Conservation (phyloP, 768 basidiomycete species). For the Cyclocybe cylindracea region DNA sequence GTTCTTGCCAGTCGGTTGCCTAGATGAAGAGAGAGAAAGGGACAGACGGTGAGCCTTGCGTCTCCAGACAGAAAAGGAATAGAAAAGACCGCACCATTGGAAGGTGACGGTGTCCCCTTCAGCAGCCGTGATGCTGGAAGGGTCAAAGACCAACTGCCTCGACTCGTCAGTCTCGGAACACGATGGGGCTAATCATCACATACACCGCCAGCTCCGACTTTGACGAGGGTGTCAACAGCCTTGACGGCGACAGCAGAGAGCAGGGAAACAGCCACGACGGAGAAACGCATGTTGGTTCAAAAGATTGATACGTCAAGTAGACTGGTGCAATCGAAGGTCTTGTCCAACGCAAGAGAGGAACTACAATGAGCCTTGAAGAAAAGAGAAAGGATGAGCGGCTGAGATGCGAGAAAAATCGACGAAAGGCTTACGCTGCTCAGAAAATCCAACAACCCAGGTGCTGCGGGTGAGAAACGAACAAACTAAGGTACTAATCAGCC, state of each 20-base stretch:
- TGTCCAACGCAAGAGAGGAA: slow-evolving; percentile 12
- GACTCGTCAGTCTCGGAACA: not conserved
- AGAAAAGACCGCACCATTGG: slow-evolving; percentile 43
- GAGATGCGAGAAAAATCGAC: not conserved
- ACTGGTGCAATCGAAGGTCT: slow-evolving; percentile 1
- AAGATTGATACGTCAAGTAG: slow-evolving; percentile 6
- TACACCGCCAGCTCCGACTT: slow-evolving; percentile 43
- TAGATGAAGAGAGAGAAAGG: not conserved
- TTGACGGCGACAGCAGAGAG: slow-evolving; percentile 38
- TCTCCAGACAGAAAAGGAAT: not conserved
- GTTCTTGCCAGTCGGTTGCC: slow-evolving; percentile 40
- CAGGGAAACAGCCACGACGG: slow-evolving; percentile 42
- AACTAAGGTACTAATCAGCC: not conserved
- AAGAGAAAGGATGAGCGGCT: slow-evolving; percentile 2
- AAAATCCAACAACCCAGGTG: slow-evolving; percentile 2
- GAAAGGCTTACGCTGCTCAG: slow-evolving; percentile 19
- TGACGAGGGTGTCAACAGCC: slow-evolving; percentile 36
- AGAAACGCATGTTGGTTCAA: slow-evolving; percentile 50
- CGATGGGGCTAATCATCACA: slow-evolving; percentile 2
- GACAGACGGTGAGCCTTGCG: not conserved
- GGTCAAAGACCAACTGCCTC: slow-evolving; percentile 38
- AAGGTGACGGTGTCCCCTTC: slow-evolving; percentile 53
- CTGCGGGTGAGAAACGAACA: slow-evolving; percentile 8
- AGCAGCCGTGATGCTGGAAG: slow-evolving; percentile 38
- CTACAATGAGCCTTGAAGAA: slow-evolving; percentile 31